These are phyloP conservation scores for carrot (Daucus carota) DNA, from an alignment of 129 eudicot species.

Conservation along the genomic window DNA sequence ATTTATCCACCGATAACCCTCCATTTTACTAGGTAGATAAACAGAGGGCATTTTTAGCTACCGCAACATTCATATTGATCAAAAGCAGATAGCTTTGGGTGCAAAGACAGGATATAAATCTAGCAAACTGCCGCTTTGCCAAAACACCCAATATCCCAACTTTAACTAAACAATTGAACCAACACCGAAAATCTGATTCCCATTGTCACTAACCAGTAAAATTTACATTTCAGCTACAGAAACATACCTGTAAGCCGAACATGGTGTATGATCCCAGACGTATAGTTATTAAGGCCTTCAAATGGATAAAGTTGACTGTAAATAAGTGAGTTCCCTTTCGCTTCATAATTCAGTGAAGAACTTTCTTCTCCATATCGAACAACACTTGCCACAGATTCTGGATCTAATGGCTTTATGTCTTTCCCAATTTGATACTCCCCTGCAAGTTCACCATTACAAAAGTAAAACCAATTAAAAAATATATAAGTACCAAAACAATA, in stretches of 20 bases:
- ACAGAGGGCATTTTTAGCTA: not conserved
- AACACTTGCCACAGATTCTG: slow-evolving; percentile 56
- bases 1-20: not conserved
- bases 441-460: slow-evolving; percentile 28
- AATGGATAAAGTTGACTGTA: slow-evolving; percentile 84
- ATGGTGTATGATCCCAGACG: slow-evolving; percentile 96
- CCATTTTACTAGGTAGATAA: not conserved
- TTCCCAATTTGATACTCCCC: slow-evolving; percentile 91
- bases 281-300: slow-evolving; percentile 82
- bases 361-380: slow-evolving; percentile 55
- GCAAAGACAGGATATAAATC: not conserved
- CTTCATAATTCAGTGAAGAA: slow-evolving; percentile 27
- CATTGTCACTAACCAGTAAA: not conserved
- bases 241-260: slow-evolving; percentile 71
- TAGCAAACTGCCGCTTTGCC: not conserved
- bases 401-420: slow-evolving; percentile 67
- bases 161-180: not conserved
- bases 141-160: not conserved
- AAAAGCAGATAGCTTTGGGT: not conserved
- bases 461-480: not conserved
- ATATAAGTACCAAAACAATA: too few relatives aligned
- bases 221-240: not conserved
- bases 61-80: not conserved
- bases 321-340: slow-evolving; percentile 60
- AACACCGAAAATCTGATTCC: not conserved